A percentile compares a stretch with the other conserved stretches of the same genome.
These are phyloP conservation scores for Zymoseptoria ardabiliae DNA, from an alignment of 2,329 filamentous ascomycete genomes.

Conservation along the genomic window DNA sequence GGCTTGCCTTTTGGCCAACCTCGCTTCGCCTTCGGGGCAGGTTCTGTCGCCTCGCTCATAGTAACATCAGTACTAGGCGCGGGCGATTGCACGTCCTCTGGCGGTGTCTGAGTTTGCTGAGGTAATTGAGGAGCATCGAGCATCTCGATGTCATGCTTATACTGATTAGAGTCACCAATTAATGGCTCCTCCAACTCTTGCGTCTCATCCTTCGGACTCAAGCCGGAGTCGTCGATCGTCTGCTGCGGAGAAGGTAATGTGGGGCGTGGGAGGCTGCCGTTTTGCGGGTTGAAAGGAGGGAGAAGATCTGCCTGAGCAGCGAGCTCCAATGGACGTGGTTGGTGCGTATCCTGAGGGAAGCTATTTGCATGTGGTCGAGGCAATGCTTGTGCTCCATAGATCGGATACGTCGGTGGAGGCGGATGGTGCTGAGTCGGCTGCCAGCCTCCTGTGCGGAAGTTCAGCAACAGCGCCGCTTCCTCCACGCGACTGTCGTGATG, in stretches of 20 bases:
- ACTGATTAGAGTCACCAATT: background rate
- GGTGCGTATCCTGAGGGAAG: constrained; percentile 22
- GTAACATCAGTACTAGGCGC: constrained; percentile 21
- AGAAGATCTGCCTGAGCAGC: constrained; percentile 14
- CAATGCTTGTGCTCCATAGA: constrained; percentile 3
- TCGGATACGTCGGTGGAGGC: constrained; percentile 10
- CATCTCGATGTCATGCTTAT: constrained; percentile 7
- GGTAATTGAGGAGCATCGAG: constrained; percentile 26
- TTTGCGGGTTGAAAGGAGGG: constrained; percentile 24
- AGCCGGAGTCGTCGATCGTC: constrained; percentile 9
- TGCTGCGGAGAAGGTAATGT: constrained; percentile 21
- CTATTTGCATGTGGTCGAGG: constrained; percentile 28
- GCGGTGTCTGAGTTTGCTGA: constrained; percentile 36
- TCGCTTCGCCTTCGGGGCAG: constrained; percentile 22
- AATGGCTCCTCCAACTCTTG: background rate
- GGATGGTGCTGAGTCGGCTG: constrained; percentile 7
- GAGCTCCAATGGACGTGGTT: constrained; percentile 17
- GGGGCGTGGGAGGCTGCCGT: constrained; percentile 5
- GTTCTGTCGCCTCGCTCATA: constrained; percentile 18
- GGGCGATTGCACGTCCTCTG: constrained; percentile 28
- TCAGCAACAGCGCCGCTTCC: constrained; percentile 41
- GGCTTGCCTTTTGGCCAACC: constrained; percentile 43
- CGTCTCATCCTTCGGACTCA: constrained; percentile 7
- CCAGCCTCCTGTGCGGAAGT: constrained; percentile 32
- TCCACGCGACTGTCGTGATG: constrained; percentile 34